Evolutionary conservation across 345 rosid species (phyloP).

Genomic region (Sapria himalayana): DNA sequence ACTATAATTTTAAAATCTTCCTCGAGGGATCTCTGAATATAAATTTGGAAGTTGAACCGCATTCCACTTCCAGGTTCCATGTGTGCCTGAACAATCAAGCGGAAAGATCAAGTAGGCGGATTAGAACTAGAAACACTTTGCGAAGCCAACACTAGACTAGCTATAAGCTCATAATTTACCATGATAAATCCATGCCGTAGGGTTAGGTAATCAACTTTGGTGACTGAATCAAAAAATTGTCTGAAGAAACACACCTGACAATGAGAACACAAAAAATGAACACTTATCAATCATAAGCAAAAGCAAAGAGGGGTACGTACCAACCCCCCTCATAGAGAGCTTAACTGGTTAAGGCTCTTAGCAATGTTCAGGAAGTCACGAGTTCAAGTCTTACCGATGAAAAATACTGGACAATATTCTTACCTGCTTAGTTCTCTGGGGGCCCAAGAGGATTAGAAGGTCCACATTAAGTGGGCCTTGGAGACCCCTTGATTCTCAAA

Average conservation of each 20-base stretch:
- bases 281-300: background rate
- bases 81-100: conserved; percentile 47
- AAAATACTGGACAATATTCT: too few species aligned
- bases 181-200: conserved; percentile 77
- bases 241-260: conserved; percentile 78
- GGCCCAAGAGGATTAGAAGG: too few species aligned
- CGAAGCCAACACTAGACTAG: background rate
- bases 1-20: conserved; percentile 78
- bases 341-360: too few species aligned
- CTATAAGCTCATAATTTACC: conserved; percentile 20
- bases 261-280: background rate
- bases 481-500: too few species aligned
- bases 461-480: too few species aligned
- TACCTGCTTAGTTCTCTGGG: too few species aligned
- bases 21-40: conserved; percentile 67
- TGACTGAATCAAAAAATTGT: conserved; percentile 74
- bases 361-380: too few species aligned
- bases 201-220: conserved; percentile 67
- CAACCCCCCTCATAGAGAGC: too few species aligned
- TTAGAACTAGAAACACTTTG: background rate
- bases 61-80: conserved; percentile 49
- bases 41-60: conserved; percentile 60
- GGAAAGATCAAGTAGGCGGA: background rate
- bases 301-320: too few species aligned
- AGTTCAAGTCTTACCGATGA: too few species aligned